Evolutionary conservation across 345 rosid species (phyloP).

Genomic region (Theobroma cacao): DNA sequence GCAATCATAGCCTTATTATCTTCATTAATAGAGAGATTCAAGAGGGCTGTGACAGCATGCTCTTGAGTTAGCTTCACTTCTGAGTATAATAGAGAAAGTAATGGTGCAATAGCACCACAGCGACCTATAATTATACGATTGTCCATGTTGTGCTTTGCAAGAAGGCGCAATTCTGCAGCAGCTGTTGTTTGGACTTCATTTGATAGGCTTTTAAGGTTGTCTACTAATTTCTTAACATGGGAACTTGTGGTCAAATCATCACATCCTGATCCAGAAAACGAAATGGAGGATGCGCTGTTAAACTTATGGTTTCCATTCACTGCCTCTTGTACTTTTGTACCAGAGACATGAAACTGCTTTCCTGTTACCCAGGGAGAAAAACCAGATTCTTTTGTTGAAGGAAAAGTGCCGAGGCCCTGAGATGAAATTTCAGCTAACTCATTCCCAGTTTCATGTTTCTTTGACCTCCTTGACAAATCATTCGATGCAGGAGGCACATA

Average conservation of each 20-base stretch:
- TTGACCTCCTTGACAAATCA: constrained; percentile 29
- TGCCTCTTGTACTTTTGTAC: constrained; percentile 30
- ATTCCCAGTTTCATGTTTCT: constrained; percentile 27
- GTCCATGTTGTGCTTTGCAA: constrained; percentile 63
- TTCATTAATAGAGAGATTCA: constrained; percentile 84
- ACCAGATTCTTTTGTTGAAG: constrained; percentile 37
- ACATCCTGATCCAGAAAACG: constrained; percentile 33
- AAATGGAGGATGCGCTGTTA: constrained; percentile 25
- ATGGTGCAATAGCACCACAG: constrained; percentile 61
- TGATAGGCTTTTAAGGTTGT: constrained; percentile 61
- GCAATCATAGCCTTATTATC: constrained; percentile 73
- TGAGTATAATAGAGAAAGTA: constrained; percentile 70
- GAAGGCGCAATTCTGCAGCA: constrained; percentile 80
- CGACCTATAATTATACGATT: constrained; percentile 69
- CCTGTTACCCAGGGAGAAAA: constrained; percentile 38
- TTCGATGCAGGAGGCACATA: constrained; percentile 44
- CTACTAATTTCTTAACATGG: constrained; percentile 53
- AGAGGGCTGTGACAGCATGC: constrained; percentile 83
- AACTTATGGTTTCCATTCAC: constrained; percentile 30
- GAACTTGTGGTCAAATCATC: constrained; percentile 46
- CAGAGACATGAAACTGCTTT: constrained; percentile 29
- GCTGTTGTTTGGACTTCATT: constrained; percentile 52
- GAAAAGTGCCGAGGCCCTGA: constrained; percentile 23
- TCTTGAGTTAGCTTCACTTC: constrained; percentile 70
- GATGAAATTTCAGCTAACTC: constrained; percentile 31